Conservation (phyloP, 2,329 filamentous ascomycete species). For the Colletotrichum musicola region DNA sequence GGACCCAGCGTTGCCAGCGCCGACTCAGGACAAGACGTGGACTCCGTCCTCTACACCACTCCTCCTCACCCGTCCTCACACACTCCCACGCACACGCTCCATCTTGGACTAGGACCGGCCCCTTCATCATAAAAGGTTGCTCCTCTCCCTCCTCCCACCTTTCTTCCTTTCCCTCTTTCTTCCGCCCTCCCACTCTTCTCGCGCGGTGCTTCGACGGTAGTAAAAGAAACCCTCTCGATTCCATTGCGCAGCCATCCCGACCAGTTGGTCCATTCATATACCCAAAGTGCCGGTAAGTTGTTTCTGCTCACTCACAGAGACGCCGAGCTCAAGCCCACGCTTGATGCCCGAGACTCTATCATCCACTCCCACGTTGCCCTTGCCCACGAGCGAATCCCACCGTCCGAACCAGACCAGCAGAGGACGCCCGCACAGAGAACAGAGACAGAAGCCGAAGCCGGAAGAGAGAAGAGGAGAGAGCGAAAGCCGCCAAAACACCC, state of each 20-base stretch:
- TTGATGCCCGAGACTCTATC: slow-evolving; percentile 17
- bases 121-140: slow-evolving; percentile 39
- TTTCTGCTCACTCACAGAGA: slow-evolving; percentile 16
- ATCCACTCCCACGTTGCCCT: slow-evolving; percentile 1
- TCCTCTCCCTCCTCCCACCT: slow-evolving; percentile 33
- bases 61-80: slow-evolving; percentile 20
- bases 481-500: neutral
- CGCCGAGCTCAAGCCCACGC: neutral
- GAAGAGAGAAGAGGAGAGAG: slow-evolving; percentile 3
- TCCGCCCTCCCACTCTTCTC: slow-evolving; percentile 35
- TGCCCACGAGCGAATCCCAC: neutral
- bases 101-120: slow-evolving; percentile 23
- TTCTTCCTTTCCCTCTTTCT: slow-evolving; percentile 19
- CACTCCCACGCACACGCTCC: slow-evolving; percentile 12
- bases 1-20: slow-evolving; percentile 36
- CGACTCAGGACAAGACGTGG: slow-evolving; percentile 32
- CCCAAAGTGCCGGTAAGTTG: slow-evolving; percentile 32
- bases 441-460: slow-evolving; percentile 9
- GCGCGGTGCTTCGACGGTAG: slow-evolving; percentile 39
- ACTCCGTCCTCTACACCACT: slow-evolving; percentile 10
- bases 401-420: neutral
- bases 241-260: slow-evolving; percentile 35
- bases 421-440: neutral
- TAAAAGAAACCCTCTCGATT: slow-evolving; percentile 39
- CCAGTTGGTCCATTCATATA: slow-evolving; percentile 25